Conservation (phyloP, 768 basidiomycete genomes). For the Hirschioporus abietinus region DNA sequence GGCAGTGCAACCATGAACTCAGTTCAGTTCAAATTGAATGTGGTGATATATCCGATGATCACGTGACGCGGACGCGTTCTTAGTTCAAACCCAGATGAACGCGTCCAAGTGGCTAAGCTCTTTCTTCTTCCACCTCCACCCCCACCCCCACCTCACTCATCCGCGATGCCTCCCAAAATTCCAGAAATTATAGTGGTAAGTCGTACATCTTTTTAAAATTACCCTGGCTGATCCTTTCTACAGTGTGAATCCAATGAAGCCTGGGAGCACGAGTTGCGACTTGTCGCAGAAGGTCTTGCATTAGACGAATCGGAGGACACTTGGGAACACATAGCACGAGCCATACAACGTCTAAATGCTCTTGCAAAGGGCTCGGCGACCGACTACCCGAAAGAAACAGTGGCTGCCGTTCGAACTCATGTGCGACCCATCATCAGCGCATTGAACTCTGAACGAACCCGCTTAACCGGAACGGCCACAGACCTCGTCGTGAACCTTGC, state of each 20-base stretch:
- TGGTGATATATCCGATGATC: neutral
- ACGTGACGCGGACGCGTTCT: neutral
- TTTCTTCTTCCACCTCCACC: neutral
- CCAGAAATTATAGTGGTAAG: neutral
- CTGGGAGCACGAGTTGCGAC: constrained; percentile 36
- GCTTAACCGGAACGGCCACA: constrained; percentile 60
- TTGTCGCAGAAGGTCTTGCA: constrained; percentile 34
- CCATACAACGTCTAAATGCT: constrained; percentile 39
- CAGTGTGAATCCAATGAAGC: constrained; percentile 28
- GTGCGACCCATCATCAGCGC: constrained; percentile 51
- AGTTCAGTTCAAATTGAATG: too few relatives aligned
- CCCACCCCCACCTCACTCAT: neutral
- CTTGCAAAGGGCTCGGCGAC: constrained; percentile 49
- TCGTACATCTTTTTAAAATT: neutral
- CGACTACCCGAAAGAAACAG: constrained; percentile 46
- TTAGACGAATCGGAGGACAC: constrained; percentile 70
- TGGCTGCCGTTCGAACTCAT: constrained; percentile 43
- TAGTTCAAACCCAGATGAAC: neutral
- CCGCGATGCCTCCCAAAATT: constrained; percentile 1
- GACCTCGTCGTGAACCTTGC: constrained; percentile 56
- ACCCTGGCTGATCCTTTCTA: neutral
- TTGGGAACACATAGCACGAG: constrained; percentile 64
- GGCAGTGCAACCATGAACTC: neutral
- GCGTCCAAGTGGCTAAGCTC: neutral
- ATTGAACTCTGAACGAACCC: constrained; percentile 68